These are phyloP conservation scores for Oldenlandia corymbosa DNA, from an alignment of 257 asterid species.

Conservation along the genomic window DNA sequence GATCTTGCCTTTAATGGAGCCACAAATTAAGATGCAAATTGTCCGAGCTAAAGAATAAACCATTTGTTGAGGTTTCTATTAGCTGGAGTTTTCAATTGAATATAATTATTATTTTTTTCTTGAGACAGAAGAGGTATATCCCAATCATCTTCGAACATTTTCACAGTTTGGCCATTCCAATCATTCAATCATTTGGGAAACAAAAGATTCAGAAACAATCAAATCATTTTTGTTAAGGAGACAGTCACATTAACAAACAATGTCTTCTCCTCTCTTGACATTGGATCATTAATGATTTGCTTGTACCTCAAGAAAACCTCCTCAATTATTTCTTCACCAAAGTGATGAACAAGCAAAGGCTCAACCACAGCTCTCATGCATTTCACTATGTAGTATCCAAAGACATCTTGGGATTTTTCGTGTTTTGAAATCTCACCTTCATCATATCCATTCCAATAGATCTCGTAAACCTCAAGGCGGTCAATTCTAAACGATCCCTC, in stretches of 20 bases:
- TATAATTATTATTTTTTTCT: too few species aligned
- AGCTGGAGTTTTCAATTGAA: too few species aligned
- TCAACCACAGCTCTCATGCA: slow-evolving; percentile 71
- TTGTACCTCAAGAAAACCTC: slow-evolving; percentile 30
- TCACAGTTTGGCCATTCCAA: too few species aligned
- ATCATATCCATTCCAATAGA: slow-evolving; percentile 47
- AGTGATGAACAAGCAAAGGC: slow-evolving; percentile 51
- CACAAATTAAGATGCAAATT: too few species aligned
- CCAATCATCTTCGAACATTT: too few species aligned
- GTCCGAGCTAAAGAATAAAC: too few species aligned
- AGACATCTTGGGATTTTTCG: background rate
- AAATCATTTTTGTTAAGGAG: slow-evolving; percentile 8
- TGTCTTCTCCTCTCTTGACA: slow-evolving; percentile 22
- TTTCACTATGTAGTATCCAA: slow-evolving; percentile 38
- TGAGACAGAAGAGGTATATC: too few species aligned
- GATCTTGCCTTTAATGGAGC: too few species aligned
- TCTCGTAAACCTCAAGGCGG: slow-evolving; percentile 32
- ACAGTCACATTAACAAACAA: slow-evolving; percentile 19
- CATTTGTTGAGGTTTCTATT: too few species aligned
- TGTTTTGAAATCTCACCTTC: background rate
- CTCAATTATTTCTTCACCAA: slow-evolving; percentile 40
- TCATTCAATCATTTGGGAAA: too few species aligned
- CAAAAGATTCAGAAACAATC: background rate
- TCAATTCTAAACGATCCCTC: slow-evolving; percentile 48
- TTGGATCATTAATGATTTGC: slow-evolving; percentile 13